phyloP scores from a whole-genome alignment of 2,329 filamentous ascomycete genomes.

The Pseudogymnoascus sp. region DNA sequence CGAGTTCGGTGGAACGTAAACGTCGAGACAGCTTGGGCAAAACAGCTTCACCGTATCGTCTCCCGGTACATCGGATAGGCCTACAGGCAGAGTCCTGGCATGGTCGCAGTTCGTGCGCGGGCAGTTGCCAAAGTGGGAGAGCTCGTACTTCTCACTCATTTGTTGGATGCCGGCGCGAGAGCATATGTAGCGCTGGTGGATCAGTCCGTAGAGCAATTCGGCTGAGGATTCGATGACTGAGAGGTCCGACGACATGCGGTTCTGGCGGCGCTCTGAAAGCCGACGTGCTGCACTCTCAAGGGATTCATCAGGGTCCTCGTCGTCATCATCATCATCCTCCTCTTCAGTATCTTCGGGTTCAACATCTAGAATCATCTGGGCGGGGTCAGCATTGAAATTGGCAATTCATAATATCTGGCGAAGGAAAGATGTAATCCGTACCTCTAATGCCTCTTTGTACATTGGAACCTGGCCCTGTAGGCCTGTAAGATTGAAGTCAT shows the following conservation, averaged over 20 bases:
- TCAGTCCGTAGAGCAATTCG: slow-evolving; percentile 96
- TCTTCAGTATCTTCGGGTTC: slow-evolving; percentile 90
- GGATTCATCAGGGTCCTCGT: slow-evolving; percentile 58
- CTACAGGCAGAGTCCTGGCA: slow-evolving; percentile 84
- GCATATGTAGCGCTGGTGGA: slow-evolving; percentile 97
- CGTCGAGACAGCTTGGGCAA: slow-evolving; percentile 91
- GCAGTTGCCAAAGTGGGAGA: slow-evolving; percentile 91
- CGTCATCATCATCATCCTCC: slow-evolving; percentile 59
- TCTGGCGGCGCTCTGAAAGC: slow-evolving; percentile 62
- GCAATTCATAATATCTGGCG: neutral
- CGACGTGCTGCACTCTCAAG: slow-evolving; percentile 43
- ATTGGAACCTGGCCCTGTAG: slow-evolving; percentile 91
- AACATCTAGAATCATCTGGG: slow-evolving; percentile 90
- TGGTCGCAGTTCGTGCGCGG: slow-evolving; percentile 90
- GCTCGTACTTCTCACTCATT: slow-evolving; percentile 98
- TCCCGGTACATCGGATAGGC: slow-evolving; percentile 87
- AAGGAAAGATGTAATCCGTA: slow-evolving; percentile 26
- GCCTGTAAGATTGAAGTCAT: slow-evolving; percentile 98
- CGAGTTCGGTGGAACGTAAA: slow-evolving; percentile 95
- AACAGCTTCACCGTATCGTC: slow-evolving; percentile 98
- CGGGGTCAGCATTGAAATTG: slow-evolving; percentile 15
- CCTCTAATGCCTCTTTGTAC: slow-evolving; percentile 97
- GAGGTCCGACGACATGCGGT: slow-evolving; percentile 82
- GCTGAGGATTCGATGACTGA: slow-evolving; percentile 95
- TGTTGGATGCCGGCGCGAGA: slow-evolving; percentile 93